Evolutionary conservation across 805 yeast genomes (phyloP), one percentile per base, ranked within the genome.

Genomic region (Cyberlindnera suaveolens): DNA sequence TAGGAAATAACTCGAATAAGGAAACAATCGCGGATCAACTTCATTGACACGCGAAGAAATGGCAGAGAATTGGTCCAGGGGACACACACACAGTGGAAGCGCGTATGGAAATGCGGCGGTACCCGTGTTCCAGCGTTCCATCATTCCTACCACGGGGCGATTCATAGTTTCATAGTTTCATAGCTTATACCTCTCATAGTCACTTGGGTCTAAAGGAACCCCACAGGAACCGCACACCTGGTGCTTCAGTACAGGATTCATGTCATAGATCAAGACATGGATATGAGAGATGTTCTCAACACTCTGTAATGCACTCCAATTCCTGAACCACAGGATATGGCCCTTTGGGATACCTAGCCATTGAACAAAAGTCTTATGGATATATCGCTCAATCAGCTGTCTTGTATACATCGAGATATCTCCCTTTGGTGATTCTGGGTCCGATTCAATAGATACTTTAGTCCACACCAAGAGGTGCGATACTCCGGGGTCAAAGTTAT

Each of bases 401-500:
- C 74, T 72, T 10, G 81, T 75, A 3, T 63, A 44, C 0, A 38
- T 35, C 3, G 46, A 9, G 3, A 57, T 51, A 36, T 59, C 54
- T 3, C 77, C 66, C 20, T 79, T 70, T 48, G 75, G 82, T 1
- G 84, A 84, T 1, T 54, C 61, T n/a, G 77, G 73, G 9, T 62
- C 49, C 3, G 46, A 43, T 6, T 36, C 43, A 42, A 84, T 71
- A 13, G 67, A 67, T 18, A 74, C 62, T 53, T 82, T 82, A 2
- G 82, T 70, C 91, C 93, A 84, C 1, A 81, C 70, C 38, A 85
- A 72, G 13, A 82, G 57, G 59, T 84, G 91, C 6, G 62, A 58
- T 4, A 82, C 70, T 36, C 67, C 68, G 1, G 57, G 48, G 32
- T 71, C 78, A 47, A 82, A 74, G 51, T 74, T 71, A 62, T 84